Conservation (phyloP, 2,329 filamentous ascomycete genomes). For the Coniochaeta prunicola region DNA sequence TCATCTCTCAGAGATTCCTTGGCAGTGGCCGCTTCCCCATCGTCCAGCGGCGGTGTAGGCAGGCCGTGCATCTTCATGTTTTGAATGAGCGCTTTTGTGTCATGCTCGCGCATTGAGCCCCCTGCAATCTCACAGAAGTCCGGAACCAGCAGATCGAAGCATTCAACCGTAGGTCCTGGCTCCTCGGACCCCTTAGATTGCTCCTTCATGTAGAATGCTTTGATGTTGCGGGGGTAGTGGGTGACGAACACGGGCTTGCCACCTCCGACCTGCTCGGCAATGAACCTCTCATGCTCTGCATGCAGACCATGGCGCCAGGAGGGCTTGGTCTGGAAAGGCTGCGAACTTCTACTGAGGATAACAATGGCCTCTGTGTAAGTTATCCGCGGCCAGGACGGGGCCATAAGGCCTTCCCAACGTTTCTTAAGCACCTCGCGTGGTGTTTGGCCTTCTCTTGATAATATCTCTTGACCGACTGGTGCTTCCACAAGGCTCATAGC, state of each 20-base stretch:
- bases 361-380: conserved; percentile 75
- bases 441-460: conserved; percentile 27
- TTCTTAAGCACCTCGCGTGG: conserved; percentile 45
- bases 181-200: neutral
- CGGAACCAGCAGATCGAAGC: conserved; percentile 84
- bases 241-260: conserved; percentile 79
- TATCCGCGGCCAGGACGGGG: conserved; percentile 64
- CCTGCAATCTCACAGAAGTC: conserved; percentile 82
- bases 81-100: conserved; percentile 56
- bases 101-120: conserved; percentile 83
- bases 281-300: conserved; percentile 86
- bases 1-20: conserved; percentile 2
- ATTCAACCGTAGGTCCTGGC: conserved; percentile 58
- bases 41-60: conserved; percentile 22
- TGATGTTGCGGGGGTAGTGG: conserved; percentile 80
- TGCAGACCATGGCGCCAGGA: conserved; percentile 70
- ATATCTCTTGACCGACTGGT: conserved; percentile 37
- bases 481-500: conserved; percentile 29
- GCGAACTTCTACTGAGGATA: conserved; percentile 52
- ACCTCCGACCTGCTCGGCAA: conserved; percentile 53
- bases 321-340: conserved; percentile 61
- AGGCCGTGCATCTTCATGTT: conserved; percentile 67
- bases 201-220: conserved; percentile 72
- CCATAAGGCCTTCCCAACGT: conserved; percentile 66
- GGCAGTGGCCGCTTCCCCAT: conserved; percentile 12